Evolutionary conservation across 176 grass and related monocot species (phyloP), one percentile per base, ranked within the genome.

Genomic region (Metroxylon sagu): DNA sequence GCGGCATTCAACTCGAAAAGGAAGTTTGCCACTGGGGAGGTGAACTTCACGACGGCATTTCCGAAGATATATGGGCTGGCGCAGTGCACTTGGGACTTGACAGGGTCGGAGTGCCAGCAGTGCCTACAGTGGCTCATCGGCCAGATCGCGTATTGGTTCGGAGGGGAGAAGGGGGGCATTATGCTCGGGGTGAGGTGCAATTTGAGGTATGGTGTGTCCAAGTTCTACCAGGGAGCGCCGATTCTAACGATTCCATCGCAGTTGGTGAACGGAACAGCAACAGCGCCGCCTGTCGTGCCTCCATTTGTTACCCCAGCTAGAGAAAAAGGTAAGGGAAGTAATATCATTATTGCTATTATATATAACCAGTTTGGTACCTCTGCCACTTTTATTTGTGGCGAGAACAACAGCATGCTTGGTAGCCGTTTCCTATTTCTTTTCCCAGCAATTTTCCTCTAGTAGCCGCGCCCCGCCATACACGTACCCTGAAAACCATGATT

Each of bases 61-160:
- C 72, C 88, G 0, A 76, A 71, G 6, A 83, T 85, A 29, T 89
- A 95, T 64, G 84, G 77, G 0, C 61, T 95, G 19, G 78, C 43
- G 48, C 85, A 89, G 85, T 95, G 89, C 78, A 95, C 84, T 23
- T 77, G 65, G 31, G 89, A 95, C 71, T 69, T 95, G 16, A 50
- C 68, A 1, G 5, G 28, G 25, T 64, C 8, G 3, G 62, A 83
- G 64, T 92, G 88, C 79, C 65, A 61, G 61, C 60, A 19, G 27
- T 90, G 87, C 64, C 56, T 90, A 3, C 49, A 48, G 26, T 62
- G 4, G 5, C 29, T 81, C 15, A 59, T 78, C 26, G 8, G 8
- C 6, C 0, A 0, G 8, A 25, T 59, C 4, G 56, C 48, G 1
- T n/a, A 0, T 49, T 53, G 14, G 6, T 31, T 85, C 50, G 25